Base-by-base conservation (phyloP, 805 yeast genomes). In the Phaffomyces opuntiae region DNA sequence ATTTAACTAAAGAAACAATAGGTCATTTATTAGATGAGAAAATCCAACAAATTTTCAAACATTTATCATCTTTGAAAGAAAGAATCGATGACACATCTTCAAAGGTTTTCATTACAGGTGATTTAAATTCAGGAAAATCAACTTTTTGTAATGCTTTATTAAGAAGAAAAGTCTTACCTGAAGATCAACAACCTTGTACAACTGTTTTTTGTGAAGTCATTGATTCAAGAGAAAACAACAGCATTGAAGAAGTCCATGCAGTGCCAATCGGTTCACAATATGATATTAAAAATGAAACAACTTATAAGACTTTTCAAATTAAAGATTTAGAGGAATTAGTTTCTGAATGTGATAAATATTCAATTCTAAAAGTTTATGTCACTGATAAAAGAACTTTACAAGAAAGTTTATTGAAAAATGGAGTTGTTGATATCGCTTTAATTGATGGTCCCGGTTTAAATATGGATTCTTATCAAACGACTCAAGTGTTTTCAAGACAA, bases 391-490 rank as follows among this genome's bases (percentile, higher is more conserved):
- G 96, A 35, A 73, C 81, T 3, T 66, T 77, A 1, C 79, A 79
- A 39, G 78, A 78, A 54, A 83, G 95, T 55, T 67, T 93, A 44
- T 68, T 93, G 48, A 77, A 82, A 49, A 93, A 93, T 62, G 98
- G 97, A 3, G 85, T 88, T 9, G 87, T 91, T 36, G 97, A 93
- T 59, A 89, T 93, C 47, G 80, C 90, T 24, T 70, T 93, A 49
- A 93, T 93, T 44, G 99, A 93, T 67, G 97, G 98, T 0, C 99
- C 99, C 0, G 99, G 99, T 0, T 72, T 93, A 46, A 93, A 93
- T 62, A 74, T 89, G 74, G 97, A 91, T 57, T 86, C 93, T 5
- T 84, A 83, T 55, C 96, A 88, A 62, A 93, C 99, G 0, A 87
- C 96, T 2, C 96, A 91, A 59, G 89, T 93, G 0, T 90, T 91